Base-by-base conservation (phyloP, 805 yeast species). In the Lachancea mirantina region DNA sequence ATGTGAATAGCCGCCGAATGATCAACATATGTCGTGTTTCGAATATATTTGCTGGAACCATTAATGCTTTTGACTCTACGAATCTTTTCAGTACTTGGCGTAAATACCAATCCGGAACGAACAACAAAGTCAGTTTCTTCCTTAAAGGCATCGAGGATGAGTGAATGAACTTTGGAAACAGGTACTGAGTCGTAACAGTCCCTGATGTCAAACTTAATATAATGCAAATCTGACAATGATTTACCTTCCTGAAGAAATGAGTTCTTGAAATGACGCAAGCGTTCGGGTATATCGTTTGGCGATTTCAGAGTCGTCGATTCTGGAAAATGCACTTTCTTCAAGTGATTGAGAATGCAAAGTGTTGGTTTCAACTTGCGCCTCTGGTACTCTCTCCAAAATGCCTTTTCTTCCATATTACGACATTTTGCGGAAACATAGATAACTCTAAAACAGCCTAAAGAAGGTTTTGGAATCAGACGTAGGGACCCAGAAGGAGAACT, bases 161-260 rank as follows among this genome's bases (percentile, higher is more conserved):
- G 48, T 3, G 52, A 41, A 2, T 65, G 34, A 2, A 72, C 60
- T 36, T 63, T 64, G 0, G 46, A 42, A 28, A 69, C 71, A 10
- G 82, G 76, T 11, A 87, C 61, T 2, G 76, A 70, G 47, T 89
- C 96, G 52, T 75, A 88, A 35, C 95, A 85, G 3, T 77, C 68
- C 35, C 67, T 68, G 41, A 83, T 74, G 52, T 88, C 97, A 53
- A 84, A 81, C 43, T 82, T 84, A 16, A 81, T 61, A 10, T 70
- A 70, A 46, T 62, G 70, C 0, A 77, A 41, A 2, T 42, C 30
- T 0, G 74, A 74, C 4, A 67, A 10, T 2, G 27, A 8, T 2
- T 31, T 26, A 23, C 36, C 32, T 7, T 40, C 34, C 4, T 33
- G 19, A 2, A 46, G 5, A 0, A 65, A 41, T 0, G 19, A 18